Evolutionary conservation across 2,329 filamentous ascomycete genomes (phyloP).

Genomic region (Sclerotinia borealis): DNA sequence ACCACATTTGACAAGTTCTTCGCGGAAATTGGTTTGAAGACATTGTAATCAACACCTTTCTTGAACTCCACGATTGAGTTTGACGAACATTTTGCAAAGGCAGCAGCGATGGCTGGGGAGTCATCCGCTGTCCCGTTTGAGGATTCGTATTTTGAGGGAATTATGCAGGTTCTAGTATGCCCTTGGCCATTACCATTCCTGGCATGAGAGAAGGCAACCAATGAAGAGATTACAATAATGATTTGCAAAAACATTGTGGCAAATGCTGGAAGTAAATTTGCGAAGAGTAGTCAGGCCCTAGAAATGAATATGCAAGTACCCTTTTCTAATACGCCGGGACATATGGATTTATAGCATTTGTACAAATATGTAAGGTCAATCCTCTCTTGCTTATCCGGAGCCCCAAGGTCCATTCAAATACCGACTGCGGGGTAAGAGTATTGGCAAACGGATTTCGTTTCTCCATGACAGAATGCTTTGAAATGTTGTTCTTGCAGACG

Average conservation of each 20-base stretch:
- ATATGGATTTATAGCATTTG: neutral
- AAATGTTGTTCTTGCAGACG: neutral
- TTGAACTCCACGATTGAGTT: slow-evolving; percentile 35
- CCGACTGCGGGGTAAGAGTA: neutral
- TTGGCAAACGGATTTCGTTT: neutral
- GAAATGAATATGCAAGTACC: neutral
- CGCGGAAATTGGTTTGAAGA: slow-evolving; percentile 36
- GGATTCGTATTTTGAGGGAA: slow-evolving; percentile 19
- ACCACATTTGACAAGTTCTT: slow-evolving; percentile 38
- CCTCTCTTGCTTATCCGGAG: neutral
- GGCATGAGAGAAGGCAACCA: neutral
- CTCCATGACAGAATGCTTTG: neutral
- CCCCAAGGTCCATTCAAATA: neutral
- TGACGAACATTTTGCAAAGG: slow-evolving; percentile 35
- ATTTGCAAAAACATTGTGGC: neutral
- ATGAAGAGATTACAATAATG: neutral
- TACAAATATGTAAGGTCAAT: neutral
- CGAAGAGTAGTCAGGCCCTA: neutral
- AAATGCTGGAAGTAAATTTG: neutral
- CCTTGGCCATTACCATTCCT: neutral
- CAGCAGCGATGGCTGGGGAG: slow-evolving; percentile 35
- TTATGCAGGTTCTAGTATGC: slow-evolving; percentile 8
- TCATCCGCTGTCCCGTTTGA: slow-evolving; percentile 37
- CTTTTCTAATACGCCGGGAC: too few relatives aligned
- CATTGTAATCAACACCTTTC: slow-evolving; percentile 38